Base-by-base conservation (phyloP, 2,329 filamentous ascomycete genomes). In the Hypoxylon sp. region DNA sequence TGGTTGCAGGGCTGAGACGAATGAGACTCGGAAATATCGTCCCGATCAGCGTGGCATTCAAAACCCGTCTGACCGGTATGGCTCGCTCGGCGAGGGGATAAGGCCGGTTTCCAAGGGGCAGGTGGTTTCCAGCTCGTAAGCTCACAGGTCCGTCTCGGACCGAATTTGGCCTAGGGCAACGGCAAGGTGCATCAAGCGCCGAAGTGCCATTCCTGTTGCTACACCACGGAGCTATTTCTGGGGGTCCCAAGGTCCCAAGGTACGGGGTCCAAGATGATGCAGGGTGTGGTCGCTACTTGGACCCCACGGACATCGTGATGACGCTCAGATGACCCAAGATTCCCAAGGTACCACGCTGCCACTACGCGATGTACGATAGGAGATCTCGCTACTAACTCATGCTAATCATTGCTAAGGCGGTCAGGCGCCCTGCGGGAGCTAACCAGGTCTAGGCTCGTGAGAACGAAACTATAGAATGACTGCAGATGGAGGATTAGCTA, bases 301-400 rank as follows among this genome's bases (percentile, higher is more conserved):
- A 69, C 66, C 64, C 67, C 67, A 68, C 65, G 55, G 51, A 53
- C 58, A 69, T 70, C 51, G 68, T 68, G 64, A 69, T 72, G 67
- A 68, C 63, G 69, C 64, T 70, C 67, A 72, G 69, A 72, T 72
- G 62, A 66, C 65, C 67, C 65, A 70, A 70, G 68, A 72, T 70
- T 65, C 46, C 61, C 35, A 35, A 56, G 53, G 52, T 46, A 19
- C 62, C 59, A 57, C 54, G 55, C 58, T 64, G 57, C 65, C 65
- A 63, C 69, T 56, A 62, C 46, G 62, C 56, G 55, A 72, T 66
- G 68, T 68, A 70, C 67, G 70, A 70, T 68, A 65, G 68, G 55
- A 67, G 69, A 68, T 70, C 70, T 70, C 56, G 56, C 68, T 68
- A 64, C 61, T 47, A 50, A 59, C 50, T 65, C 61, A 64, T 63